These are phyloP conservation scores for Stephania cephalantha DNA, from an alignment of 164 flowering plant genomes.

Conservation along the genomic window DNA sequence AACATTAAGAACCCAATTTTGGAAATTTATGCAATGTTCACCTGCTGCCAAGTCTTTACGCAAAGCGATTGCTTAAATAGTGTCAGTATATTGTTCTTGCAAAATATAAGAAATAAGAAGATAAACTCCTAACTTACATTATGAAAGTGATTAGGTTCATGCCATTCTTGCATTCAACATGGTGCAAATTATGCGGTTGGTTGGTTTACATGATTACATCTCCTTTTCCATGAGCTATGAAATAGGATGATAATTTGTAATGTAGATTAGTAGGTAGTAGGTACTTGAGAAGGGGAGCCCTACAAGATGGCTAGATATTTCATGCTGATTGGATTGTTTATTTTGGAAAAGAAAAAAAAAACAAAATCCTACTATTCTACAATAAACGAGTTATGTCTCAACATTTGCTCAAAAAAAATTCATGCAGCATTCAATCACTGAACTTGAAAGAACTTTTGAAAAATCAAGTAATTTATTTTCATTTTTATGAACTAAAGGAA, in stretches of 20 bases:
- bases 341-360: background rate
- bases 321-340: background rate
- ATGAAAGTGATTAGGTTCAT: background rate
- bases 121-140: background rate
- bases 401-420: background rate
- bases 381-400: background rate
- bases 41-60: too few species aligned
- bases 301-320: background rate
- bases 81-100: background rate
- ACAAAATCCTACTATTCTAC: background rate
- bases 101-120: background rate
- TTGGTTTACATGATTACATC: background rate
- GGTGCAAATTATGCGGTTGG: background rate
- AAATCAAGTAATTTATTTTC: background rate
- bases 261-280: too few species aligned
- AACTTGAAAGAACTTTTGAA: background rate
- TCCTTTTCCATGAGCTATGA: background rate
- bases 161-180: background rate
- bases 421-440: background rate
- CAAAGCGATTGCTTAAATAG: background rate
- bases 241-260: too few species aligned
- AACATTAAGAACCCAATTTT: background rate
- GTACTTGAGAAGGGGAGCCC: background rate
- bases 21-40: background rate
- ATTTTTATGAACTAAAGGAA: background rate